These are phyloP conservation scores for Aspergillus texensis DNA, from an alignment of 2,329 filamentous ascomycete genomes.

Conservation along the genomic window DNA sequence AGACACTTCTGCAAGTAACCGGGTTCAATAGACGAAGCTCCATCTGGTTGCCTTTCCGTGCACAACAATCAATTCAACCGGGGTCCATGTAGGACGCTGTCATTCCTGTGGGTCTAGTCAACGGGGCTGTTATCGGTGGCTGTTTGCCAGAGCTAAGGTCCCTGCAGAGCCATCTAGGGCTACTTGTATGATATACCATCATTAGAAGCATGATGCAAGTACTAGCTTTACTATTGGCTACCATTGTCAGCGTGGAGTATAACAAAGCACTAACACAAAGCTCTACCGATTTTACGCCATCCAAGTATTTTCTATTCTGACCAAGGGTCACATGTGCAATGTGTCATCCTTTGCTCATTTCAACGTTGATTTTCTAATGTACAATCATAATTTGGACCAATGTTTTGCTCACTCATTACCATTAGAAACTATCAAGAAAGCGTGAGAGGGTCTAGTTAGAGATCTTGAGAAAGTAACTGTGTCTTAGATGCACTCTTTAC, in stretches of 20 bases:
- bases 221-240: background rate
- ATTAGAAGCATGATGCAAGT: background rate
- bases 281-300: background rate
- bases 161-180: background rate
- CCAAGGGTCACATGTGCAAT: background rate
- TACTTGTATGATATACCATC: background rate
- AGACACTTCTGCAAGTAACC: background rate
- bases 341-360: background rate
- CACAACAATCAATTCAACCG: background rate
- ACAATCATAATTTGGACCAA: background rate
- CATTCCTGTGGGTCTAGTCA: background rate
- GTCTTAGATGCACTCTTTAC: background rate
- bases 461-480: background rate
- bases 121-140: background rate
- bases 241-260: background rate
- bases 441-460: background rate
- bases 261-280: background rate
- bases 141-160: background rate
- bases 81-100: background rate
- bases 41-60: background rate
- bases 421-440: background rate
- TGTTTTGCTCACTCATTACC: background rate
- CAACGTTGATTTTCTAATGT: background rate
- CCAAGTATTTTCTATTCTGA: background rate
- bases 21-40: background rate